Percentiles rank a stretch among this genome's conserved stretches.
phyloP scores from a whole-genome alignment of 2,329 filamentous ascomycete genomes.

The Alternaria arborescens region DNA sequence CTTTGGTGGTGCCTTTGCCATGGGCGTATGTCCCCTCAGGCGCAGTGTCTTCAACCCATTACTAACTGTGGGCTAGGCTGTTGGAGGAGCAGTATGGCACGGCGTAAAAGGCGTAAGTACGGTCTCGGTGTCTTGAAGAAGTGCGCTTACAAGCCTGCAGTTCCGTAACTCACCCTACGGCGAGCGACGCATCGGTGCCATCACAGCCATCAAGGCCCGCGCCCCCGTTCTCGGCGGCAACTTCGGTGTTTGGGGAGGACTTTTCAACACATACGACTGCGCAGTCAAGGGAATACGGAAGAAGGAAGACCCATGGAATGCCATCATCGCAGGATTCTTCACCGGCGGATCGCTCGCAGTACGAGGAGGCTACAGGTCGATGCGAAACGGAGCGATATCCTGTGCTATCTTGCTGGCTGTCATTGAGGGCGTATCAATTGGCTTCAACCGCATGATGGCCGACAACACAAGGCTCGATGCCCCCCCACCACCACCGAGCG shows the following conservation, averaged over 20 bases:
- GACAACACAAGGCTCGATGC: constrained; percentile 82
- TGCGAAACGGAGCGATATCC: constrained; percentile 94
- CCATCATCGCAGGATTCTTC: constrained; percentile 97
- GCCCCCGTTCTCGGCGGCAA: constrained; percentile 96
- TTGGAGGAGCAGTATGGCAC: constrained; percentile 77
- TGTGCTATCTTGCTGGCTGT: constrained; percentile 94
- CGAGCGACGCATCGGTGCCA: constrained; percentile 89
- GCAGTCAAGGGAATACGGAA: constrained; percentile 88
- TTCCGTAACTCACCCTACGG: constrained; percentile 69
- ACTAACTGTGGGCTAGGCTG: constrained; percentile 44
- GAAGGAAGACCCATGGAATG: constrained; percentile 99
- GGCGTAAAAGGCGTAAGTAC: constrained; percentile 87
- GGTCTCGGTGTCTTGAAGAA: neutral
- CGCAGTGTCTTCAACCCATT: constrained; percentile 4
- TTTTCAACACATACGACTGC: constrained; percentile 97
- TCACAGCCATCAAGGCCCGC: constrained; percentile 97
- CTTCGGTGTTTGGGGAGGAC: constrained; percentile 96
- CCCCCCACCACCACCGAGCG: constrained; percentile 56
- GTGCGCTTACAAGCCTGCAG: constrained; percentile 28
- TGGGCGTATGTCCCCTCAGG: constrained; percentile 75
- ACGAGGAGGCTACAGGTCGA: constrained; percentile 88
- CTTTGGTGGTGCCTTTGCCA: constrained; percentile 95
- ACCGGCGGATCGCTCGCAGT: constrained; percentile 87
- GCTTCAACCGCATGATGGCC: constrained; percentile 92
- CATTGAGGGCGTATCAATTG: constrained; percentile 97